Percentiles rank a stretch among this genome's conserved stretches.
phyloP scores from a whole-genome alignment of 345 rosid species.

The Balakata baccata region DNA sequence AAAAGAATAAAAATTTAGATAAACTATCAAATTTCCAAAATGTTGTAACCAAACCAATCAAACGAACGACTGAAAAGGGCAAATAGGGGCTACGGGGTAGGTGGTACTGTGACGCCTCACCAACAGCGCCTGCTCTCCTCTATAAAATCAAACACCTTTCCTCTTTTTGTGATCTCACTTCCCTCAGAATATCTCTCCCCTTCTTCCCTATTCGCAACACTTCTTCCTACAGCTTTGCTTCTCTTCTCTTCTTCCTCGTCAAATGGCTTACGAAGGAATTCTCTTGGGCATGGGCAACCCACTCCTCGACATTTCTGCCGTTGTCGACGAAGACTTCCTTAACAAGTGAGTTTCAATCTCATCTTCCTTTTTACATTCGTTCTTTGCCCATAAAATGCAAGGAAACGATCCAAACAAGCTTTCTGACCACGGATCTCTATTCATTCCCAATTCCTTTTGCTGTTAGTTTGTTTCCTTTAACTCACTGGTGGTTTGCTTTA shows the following conservation, averaged over 20 bases:
- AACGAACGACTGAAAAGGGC: no score
- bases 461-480: neutral
- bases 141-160: no score
- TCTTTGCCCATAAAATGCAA: neutral
- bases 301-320: conserved; percentile 90
- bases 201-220: no score
- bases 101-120: no score
- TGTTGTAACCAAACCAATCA: no score
- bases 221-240: no score
- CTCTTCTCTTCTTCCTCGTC: neutral
- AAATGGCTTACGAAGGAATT: conserved; percentile 62
- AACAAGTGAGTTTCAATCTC: conserved; percentile 42
- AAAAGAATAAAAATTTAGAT: no score
- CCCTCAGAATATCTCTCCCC: no score
- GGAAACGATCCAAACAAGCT: neutral
- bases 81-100: no score
- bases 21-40: no score
- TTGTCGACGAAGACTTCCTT: conserved; percentile 85
- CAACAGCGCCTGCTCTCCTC: no score
- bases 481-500: neutral
- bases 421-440: neutral
- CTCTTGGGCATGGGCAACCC: conserved; percentile 96
- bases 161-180: no score
- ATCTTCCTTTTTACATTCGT: neutral
- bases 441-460: neutral